phyloP scores from a whole-genome alignment of 2,329 filamentous ascomycete species.

The Fusarium heterosporum region DNA sequence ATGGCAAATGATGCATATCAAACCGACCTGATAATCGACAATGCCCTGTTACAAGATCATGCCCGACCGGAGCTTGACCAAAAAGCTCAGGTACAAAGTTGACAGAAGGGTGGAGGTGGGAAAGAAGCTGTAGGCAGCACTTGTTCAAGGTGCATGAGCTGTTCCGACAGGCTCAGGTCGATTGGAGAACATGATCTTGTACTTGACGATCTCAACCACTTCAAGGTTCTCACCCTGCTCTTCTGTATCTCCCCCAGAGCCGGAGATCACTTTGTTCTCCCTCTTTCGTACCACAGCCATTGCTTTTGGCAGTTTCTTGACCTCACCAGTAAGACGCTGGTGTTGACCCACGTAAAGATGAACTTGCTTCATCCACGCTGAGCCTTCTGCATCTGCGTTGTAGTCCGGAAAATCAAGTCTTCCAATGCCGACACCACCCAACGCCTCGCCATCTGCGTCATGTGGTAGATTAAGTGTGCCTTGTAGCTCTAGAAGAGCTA shows the following conservation, averaged over 20 bases:
- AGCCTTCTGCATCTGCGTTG: conserved; percentile 59
- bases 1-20: background rate
- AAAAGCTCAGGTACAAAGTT: no score
- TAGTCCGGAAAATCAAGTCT: conserved; percentile 84
- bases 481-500: conserved; percentile 92
- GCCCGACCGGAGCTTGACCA: background rate
- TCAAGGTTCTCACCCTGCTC: conserved; percentile 70
- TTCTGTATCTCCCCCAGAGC: conserved; percentile 54
- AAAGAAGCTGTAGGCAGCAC: background rate
- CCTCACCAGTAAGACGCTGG: conserved; percentile 88
- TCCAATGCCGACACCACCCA: conserved; percentile 65
- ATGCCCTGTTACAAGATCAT: background rate
- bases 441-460: conserved; percentile 48
- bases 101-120: background rate
- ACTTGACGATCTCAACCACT: conserved; percentile 87
- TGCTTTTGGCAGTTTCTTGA: conserved; percentile 84
- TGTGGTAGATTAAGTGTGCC: conserved; percentile 84
- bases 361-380: conserved; percentile 89
- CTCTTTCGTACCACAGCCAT: conserved; percentile 80
- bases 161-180: conserved; percentile 86
- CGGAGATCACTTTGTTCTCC: conserved; percentile 57
- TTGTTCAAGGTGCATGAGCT: conserved; percentile 47
- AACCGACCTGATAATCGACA: background rate
- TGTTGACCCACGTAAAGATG: conserved; percentile 90
- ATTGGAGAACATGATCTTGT: conserved; percentile 85